These are phyloP conservation scores for Verbascum thapsus DNA, from an alignment of 257 asterid genomes.

Conservation along the genomic window DNA sequence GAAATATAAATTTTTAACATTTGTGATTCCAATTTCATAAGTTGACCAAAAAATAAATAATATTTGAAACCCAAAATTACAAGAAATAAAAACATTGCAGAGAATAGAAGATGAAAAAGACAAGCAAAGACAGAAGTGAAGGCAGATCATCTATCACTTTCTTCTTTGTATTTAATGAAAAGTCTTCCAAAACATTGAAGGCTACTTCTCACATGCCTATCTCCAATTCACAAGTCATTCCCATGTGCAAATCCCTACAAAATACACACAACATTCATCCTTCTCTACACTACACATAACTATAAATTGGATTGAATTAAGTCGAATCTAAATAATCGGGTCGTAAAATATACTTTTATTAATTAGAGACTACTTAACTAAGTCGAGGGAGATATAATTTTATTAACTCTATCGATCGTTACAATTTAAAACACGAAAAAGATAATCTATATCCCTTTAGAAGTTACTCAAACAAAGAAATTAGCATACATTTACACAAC, in stretches of 20 bases:
- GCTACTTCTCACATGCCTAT: conserved; percentile 52
- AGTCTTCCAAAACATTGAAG: conserved; percentile 35
- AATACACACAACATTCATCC: conserved; percentile 18
- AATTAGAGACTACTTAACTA: no score
- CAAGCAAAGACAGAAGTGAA: conserved; percentile 32
- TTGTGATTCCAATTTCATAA: no score
- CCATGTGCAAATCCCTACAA: conserved; percentile 52
- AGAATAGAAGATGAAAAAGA: conserved; percentile 19
- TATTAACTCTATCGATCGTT: conserved; percentile 26
- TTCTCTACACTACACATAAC: background rate
- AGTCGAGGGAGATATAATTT: background rate
- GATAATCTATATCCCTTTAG: conserved; percentile 24
- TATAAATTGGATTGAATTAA: no score
- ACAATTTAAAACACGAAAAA: conserved; percentile 26
- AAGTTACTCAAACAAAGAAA: conserved; percentile 29
- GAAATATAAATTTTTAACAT: no score
- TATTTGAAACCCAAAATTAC: background rate
- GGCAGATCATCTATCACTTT: conserved; percentile 45
- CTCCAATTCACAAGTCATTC: no score
- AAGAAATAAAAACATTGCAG: conserved; percentile 7
- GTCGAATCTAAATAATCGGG: no score
- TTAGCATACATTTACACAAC: conserved; percentile 37
- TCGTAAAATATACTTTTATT: no score
- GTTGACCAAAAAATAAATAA: conserved; percentile 2
- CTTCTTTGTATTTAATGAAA: conserved; percentile 22